Evolutionary conservation across 768 basidiomycete species (phyloP).

Genomic region (Trametes cingulata): DNA sequence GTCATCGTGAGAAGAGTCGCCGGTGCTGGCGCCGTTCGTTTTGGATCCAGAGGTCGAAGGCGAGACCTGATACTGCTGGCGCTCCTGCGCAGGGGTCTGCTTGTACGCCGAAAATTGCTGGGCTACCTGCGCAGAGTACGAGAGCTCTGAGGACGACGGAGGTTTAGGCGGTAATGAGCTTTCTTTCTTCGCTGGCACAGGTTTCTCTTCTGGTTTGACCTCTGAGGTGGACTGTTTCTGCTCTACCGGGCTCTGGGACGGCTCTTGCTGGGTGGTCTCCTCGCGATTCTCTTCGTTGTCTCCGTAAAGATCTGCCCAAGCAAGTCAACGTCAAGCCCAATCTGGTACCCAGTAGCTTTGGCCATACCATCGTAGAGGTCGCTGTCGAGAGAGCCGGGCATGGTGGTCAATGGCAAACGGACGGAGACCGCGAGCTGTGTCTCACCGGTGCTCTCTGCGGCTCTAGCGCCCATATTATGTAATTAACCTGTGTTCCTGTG

Average conservation of each 20-base stretch:
- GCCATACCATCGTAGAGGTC: slow-evolving; percentile 84
- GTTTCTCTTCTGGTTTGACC: slow-evolving; percentile 18
- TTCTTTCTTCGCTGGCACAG: slow-evolving; percentile 5
- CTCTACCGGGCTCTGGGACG: slow-evolving; percentile 34
- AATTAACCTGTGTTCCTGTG: slow-evolving; percentile 9
- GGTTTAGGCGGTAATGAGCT: slow-evolving; percentile 26
- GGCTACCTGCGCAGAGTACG: slow-evolving; percentile 27
- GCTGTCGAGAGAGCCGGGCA: slow-evolving; percentile 57
- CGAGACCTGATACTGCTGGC: slow-evolving; percentile 18
- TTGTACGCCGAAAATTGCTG: slow-evolving; percentile 30
- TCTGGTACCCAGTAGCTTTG: not conserved
- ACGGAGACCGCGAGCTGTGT: slow-evolving; percentile 5
- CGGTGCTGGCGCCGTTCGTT: slow-evolving; percentile 32
- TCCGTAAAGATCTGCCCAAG: slow-evolving; percentile 54
- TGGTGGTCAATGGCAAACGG: slow-evolving; percentile 11
- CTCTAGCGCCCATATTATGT: not conserved
- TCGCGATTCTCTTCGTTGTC: slow-evolving; percentile 45
- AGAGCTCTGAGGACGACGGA: slow-evolving; percentile 15
- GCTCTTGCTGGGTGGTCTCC: slow-evolving; percentile 35
- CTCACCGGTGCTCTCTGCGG: not conserved
- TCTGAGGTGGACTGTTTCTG: slow-evolving; percentile 10
- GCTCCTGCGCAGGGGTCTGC: slow-evolving; percentile 28
- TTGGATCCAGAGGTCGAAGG: slow-evolving; percentile 20
- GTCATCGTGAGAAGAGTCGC: slow-evolving; percentile 40
- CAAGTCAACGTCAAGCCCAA: not conserved